A percentile compares a stretch with the other conserved stretches of the same genome.
phyloP scores from a whole-genome alignment of 169 alveolate species.

The Plasmodium chabaudi region DNA sequence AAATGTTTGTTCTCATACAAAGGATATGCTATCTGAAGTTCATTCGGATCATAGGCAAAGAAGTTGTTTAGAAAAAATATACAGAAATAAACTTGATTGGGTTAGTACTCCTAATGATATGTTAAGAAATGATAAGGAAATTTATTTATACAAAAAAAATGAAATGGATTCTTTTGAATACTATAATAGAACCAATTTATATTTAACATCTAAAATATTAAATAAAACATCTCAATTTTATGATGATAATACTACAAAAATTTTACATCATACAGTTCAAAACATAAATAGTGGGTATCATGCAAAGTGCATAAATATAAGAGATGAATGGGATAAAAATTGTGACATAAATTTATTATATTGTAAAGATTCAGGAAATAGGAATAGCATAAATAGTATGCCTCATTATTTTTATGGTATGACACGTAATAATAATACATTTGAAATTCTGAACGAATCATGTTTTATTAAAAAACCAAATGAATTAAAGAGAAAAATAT shows the following conservation, averaged over 20 bases:
- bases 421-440: not conserved
- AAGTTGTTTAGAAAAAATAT: conserved; percentile 12
- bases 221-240: conserved; percentile 56
- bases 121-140: not conserved
- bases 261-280: conserved; percentile 2
- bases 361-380: not conserved
- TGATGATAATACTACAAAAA: conserved; percentile 54
- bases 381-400: not conserved
- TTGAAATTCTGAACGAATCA: conserved; percentile 6
- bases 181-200: conserved; percentile 15
- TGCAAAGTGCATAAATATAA: conserved; percentile 10
- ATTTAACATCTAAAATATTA: conserved; percentile 38
- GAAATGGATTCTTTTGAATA: conserved; percentile 28
- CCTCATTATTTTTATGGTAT: no score
- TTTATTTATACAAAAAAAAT: conserved; percentile 45
- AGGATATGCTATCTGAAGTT: conserved; percentile 54
- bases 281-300: conserved; percentile 47
- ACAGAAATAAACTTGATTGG: not conserved
- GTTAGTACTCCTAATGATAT: no score
- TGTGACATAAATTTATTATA: not conserved
- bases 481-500: conserved; percentile 25
- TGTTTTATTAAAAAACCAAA: conserved; percentile 51
- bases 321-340: not conserved
- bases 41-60: conserved; percentile 1
- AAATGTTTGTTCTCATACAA: conserved; percentile 18